Evolutionary conservation across 2,329 filamentous ascomycete species (phyloP).

Genomic region (Aspergillus ibericus): DNA sequence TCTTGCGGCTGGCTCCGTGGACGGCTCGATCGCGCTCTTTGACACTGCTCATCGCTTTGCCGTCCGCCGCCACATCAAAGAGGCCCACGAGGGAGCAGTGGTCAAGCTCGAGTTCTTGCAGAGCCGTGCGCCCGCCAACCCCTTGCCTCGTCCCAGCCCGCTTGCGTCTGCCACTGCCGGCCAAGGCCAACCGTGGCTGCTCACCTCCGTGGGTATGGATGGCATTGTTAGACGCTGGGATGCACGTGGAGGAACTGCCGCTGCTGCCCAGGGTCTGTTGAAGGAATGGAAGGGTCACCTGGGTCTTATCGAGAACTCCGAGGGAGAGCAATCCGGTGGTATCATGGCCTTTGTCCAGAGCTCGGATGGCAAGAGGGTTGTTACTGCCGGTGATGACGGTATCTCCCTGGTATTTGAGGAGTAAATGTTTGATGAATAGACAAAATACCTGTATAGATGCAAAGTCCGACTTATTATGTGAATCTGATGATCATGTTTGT

Average conservation of each 20-base stretch:
- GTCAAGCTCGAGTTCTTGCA: constrained; percentile 87
- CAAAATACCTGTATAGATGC: constrained; percentile 16
- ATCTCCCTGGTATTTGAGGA: constrained; percentile 50
- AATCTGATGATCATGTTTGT: constrained; percentile 1
- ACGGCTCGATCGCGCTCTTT: constrained; percentile 75
- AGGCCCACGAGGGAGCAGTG: constrained; percentile 83
- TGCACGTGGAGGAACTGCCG: constrained; percentile 65
- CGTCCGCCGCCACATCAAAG: constrained; percentile 75
- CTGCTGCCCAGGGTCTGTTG: constrained; percentile 67
- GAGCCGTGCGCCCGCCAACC: constrained; percentile 42
- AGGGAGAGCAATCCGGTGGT: constrained; percentile 77
- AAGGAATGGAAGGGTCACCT: constrained; percentile 87
- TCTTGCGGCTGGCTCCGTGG: constrained; percentile 63
- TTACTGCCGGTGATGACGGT: constrained; percentile 87
- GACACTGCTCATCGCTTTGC: constrained; percentile 85
- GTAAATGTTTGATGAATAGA: constrained; percentile 11
- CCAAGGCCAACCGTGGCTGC: constrained; percentile 60
- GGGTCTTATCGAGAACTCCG: constrained; percentile 47
- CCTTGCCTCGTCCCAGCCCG: constrained; percentile 25
- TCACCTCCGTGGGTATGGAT: constrained; percentile 90
- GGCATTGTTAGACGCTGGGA: constrained; percentile 91
- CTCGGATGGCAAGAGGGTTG: constrained; percentile 69
- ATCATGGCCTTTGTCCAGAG: constrained; percentile 87
- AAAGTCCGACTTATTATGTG: neutral
- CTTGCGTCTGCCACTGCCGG: constrained; percentile 27